A percentile compares a stretch with the other conserved stretches of the same genome.
phyloP scores from a whole-genome alignment of 495 filamentous ascomycete species.

The Jackrogersella multiformis region DNA sequence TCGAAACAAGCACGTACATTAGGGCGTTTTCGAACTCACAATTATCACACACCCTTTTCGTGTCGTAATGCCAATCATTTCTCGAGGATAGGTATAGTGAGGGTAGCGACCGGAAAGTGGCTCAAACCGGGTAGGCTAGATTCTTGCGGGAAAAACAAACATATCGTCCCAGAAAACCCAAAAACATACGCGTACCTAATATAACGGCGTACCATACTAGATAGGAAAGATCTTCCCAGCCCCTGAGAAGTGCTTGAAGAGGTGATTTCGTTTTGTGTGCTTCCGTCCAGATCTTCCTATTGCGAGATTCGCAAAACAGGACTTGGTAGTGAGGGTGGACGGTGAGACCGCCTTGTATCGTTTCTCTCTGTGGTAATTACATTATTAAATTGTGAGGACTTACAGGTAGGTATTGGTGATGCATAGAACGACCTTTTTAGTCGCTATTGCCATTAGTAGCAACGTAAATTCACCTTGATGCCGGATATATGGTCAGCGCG shows the following conservation, averaged over 20 bases:
- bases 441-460: constrained; percentile 1
- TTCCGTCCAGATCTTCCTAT: constrained; percentile 14
- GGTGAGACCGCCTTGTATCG: constrained; percentile 12
- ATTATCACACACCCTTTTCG: constrained; percentile 34
- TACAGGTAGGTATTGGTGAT: too few species aligned
- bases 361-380: constrained; percentile 1
- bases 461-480: constrained; percentile 8
- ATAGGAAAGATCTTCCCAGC: constrained; percentile 38
- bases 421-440: too few species aligned
- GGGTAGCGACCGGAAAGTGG: constrained; percentile 32
- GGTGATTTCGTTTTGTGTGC: constrained; percentile 13
- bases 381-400: neutral
- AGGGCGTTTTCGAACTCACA: constrained; percentile 36
- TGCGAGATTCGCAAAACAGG: constrained; percentile 13
- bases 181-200: constrained; percentile 32
- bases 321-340: constrained; percentile 12
- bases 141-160: constrained; percentile 33
- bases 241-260: constrained; percentile 25
- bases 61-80: constrained; percentile 37
- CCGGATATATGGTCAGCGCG: constrained; percentile 1
- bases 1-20: constrained; percentile 45
- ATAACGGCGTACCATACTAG: constrained; percentile 33
- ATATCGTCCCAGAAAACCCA: constrained; percentile 28
- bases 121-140: constrained; percentile 35
- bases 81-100: constrained; percentile 23